A percentile compares a stretch with the other conserved stretches of the same genome.
Evolutionary conservation across 2,329 filamentous ascomycete genomes (phyloP).

Genomic region (Leptosphaerulina australis): DNA sequence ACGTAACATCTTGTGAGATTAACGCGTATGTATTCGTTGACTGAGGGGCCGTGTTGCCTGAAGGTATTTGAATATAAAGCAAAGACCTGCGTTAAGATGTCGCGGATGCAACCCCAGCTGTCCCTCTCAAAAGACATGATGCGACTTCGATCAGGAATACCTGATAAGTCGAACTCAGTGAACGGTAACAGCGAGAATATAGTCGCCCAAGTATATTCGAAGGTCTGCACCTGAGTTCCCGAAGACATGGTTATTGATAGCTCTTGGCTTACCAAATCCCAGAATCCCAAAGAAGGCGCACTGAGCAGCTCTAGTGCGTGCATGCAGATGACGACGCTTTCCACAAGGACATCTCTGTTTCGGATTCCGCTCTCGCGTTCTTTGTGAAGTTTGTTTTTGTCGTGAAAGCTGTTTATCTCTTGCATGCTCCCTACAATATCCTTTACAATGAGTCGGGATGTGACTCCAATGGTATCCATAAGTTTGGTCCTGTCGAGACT

Average conservation of each 20-base stretch:
- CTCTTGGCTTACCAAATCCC: slow-evolving; percentile 51
- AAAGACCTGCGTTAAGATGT: slow-evolving; percentile 56
- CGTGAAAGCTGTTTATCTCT: slow-evolving; percentile 52
- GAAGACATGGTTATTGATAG: slow-evolving; percentile 28
- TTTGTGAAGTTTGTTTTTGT: slow-evolving; percentile 51
- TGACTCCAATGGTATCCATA: slow-evolving; percentile 40
- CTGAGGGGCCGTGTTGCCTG: slow-evolving; percentile 47
- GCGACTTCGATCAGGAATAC: slow-evolving; percentile 52
- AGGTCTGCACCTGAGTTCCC: slow-evolving; percentile 35
- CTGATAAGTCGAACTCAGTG: slow-evolving; percentile 58
- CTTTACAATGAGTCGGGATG: slow-evolving; percentile 47
- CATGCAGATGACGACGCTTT: slow-evolving; percentile 56
- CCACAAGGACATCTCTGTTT: slow-evolving; percentile 51
- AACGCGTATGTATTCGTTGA: slow-evolving; percentile 62
- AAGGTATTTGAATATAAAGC: slow-evolving; percentile 54
- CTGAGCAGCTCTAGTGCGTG: slow-evolving; percentile 49
- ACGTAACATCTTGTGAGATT: slow-evolving; percentile 60
- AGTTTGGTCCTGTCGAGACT: slow-evolving; percentile 22
- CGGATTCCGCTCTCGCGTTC: slow-evolving; percentile 57
- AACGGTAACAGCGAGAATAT: slow-evolving; percentile 61
- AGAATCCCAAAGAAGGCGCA: slow-evolving; percentile 48
- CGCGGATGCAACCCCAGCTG: slow-evolving; percentile 58
- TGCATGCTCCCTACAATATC: slow-evolving; percentile 44
- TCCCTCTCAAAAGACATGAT: slow-evolving; percentile 51
- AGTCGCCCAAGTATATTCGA: slow-evolving; percentile 51